Percentiles rank a stretch among this genome's conserved stretches.
These are phyloP conservation scores for Parietaria judaica DNA, from an alignment of 306 rosid species.

Conservation along the genomic window DNA sequence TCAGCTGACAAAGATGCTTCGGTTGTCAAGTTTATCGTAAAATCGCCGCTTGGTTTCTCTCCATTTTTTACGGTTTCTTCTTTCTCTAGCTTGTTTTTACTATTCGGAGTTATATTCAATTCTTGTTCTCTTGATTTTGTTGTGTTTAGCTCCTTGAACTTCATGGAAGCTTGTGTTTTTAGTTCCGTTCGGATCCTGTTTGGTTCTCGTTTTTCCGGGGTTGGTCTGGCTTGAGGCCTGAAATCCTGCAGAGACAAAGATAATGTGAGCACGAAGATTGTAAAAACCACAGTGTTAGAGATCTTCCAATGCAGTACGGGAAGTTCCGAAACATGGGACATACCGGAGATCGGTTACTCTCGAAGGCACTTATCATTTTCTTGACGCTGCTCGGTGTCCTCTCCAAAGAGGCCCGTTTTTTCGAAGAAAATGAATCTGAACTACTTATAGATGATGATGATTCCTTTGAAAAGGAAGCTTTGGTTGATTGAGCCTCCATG, in stretches of 20 bases:
- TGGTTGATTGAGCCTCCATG: too few species aligned
- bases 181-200: slow-evolving; percentile 16
- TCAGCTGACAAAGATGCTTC: slow-evolving; percentile 23
- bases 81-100: slow-evolving; percentile 14
- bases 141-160: slow-evolving; percentile 23
- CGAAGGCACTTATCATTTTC: slow-evolving; percentile 71
- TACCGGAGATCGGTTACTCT: slow-evolving; percentile 67
- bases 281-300: not conserved
- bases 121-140: slow-evolving; percentile 15
- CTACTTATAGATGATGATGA: too few species aligned
- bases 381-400: slow-evolving; percentile 49
- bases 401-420: slow-evolving; percentile 7
- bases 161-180: slow-evolving; percentile 5
- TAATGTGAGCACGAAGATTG: slow-evolving; percentile 10
- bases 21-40: slow-evolving; percentile 14
- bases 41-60: slow-evolving; percentile 22
- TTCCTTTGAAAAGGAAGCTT: not conserved
- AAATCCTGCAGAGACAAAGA: slow-evolving; percentile 41
- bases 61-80: slow-evolving; percentile 24
- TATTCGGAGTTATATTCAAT: slow-evolving; percentile 16
- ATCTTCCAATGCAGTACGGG: not conserved
- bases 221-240: slow-evolving; percentile 45
- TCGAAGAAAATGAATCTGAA: not conserved
- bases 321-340: not conserved
- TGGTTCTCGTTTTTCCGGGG: slow-evolving; percentile 22